Evolutionary conservation across 208 protist species (phyloP), one percentile per base, ranked within the genome.

Genomic region (Strigomonas oncopelti): DNA sequence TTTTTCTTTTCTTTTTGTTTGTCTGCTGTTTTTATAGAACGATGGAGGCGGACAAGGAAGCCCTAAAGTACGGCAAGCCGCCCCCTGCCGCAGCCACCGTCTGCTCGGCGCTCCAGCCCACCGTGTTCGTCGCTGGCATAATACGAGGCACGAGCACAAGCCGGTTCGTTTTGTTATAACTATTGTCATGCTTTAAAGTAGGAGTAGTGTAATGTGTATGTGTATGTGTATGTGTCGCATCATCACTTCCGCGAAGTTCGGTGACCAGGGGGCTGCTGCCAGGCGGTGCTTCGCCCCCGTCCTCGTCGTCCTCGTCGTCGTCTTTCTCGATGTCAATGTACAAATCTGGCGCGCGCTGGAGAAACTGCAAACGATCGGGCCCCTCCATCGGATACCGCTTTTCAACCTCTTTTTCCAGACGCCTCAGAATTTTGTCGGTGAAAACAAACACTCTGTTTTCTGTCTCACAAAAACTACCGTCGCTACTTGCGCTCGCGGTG

Each of bases 331-430:
- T 28, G 45, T 27, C 51, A 29, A 76, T 72, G 67, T 88, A 95
- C 27, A 95, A 63, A 71, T 95, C 90, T 2, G 90, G 90, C 45
- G 90, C 84, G 56, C 84, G 67, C 53, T 95, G 90, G 27, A 95
- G 57, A 71, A 95, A 95, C 16, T 48, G 42, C 42, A 48, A 20
- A n/a, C 42, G 42, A 48, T 72, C 75, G 22, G 61, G 80, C 65
- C 92, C 85, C 58, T 85, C 81, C 3, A 67, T 53, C 13, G 78
- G 78, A 69, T 88, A 92, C 25, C 83, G 65, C 11, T 84, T 78
- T 22, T 67, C 42, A 0, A 64, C 84, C 57, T 84, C 80, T 31
- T 68, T 74, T 5, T 66, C 42, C 16, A 48, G 16, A 1, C 42
- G 42, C 16, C 16, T 48, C 13, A 48, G 16, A 20, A 48, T 48